Base-by-base conservation (phyloP, 2,329 filamentous ascomycete genomes). In the Penicillium nordicum region DNA sequence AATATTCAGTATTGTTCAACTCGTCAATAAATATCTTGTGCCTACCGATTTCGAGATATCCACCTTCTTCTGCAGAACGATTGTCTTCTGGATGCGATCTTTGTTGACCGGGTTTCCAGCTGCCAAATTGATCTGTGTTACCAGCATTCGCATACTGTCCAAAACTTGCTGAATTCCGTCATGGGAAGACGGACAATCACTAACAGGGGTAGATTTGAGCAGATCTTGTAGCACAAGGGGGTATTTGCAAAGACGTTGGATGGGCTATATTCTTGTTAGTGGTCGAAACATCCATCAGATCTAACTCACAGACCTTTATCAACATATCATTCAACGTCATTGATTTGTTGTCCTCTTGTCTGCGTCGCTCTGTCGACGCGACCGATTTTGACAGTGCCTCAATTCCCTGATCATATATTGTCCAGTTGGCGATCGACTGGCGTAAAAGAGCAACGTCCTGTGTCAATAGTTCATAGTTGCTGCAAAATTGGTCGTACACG, bases 201-300 rank as follows among this genome's bases (percentile, higher is more conserved):
- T 86, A 1, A 90, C 89, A 2, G 91, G 90, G 0, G 92, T 97
- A 63, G 88, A 83, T 67, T 88, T 92, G 57, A 92, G 80, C 9
- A 99, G 80, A 67, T 97, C 91, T 5, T 86, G 82, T 67, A 97
- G 92, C 2, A 97, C 79, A 4, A 99, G 79, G 11, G 91, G 91
- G 69, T 97, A 97, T 75, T 89, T 91, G 78, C 91, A 96, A 23
- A 97, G 84, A 53, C 93, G 84, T 74, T 99, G 93, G 21, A 97
- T 92, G 0, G 93, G 94, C 90, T 96, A 47, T 10, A 0, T n/a
- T 12, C 34, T 16, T 30, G 44, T 71, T 34, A 71, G 56, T 27
- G 37, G 27, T 23, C 21, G 21, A 21, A 21, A 34, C 18, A n/a
- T 38, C 59, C 27, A 55, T 53, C 18, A 38, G 4, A 23, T 10